These are phyloP conservation scores for Epichloe coenophiala DNA, from an alignment of 2,329 filamentous ascomycete species.

Conservation along the genomic window DNA sequence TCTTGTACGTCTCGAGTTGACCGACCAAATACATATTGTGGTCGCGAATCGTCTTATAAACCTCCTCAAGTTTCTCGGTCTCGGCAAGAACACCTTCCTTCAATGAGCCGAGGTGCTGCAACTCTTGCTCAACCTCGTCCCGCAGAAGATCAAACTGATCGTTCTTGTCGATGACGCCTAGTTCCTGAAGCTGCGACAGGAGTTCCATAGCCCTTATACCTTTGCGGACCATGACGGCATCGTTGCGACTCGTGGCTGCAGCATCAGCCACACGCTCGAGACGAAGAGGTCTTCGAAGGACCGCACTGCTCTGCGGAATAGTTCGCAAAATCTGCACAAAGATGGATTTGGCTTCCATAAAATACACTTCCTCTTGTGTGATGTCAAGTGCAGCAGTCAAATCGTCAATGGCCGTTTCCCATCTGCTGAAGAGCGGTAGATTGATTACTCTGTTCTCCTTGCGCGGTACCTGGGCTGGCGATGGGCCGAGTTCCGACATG, in stretches of 20 bases:
- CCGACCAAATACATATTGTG: conserved; percentile 92
- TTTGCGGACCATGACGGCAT: conserved; percentile 97
- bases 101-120: conserved; percentile 85
- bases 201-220: conserved; percentile 95
- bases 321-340: conserved; percentile 96
- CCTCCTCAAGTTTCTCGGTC: conserved; percentile 81
- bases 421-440: conserved; percentile 87
- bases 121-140: conserved; percentile 92
- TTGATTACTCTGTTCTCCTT: conserved; percentile 96
- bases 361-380: conserved; percentile 94
- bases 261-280: conserved; percentile 88
- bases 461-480: conserved; percentile 74
- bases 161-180: conserved; percentile 81
- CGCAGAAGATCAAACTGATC: conserved; percentile 80
- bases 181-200: conserved; percentile 81
- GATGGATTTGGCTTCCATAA: conserved; percentile 98
- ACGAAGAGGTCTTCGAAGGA: conserved; percentile 69
- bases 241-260: conserved; percentile 88
- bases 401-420: conserved; percentile 92
- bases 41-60: conserved; percentile 92
- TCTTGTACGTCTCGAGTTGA: conserved; percentile 97
- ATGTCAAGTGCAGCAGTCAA: conserved; percentile 90
- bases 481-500: conserved; percentile 67
- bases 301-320: conserved; percentile 63
- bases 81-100: conserved; percentile 89